Evolutionary conservation across 768 basidiomycete species (phyloP).

Genomic region (Phylloporus rhodoxanthus): DNA sequence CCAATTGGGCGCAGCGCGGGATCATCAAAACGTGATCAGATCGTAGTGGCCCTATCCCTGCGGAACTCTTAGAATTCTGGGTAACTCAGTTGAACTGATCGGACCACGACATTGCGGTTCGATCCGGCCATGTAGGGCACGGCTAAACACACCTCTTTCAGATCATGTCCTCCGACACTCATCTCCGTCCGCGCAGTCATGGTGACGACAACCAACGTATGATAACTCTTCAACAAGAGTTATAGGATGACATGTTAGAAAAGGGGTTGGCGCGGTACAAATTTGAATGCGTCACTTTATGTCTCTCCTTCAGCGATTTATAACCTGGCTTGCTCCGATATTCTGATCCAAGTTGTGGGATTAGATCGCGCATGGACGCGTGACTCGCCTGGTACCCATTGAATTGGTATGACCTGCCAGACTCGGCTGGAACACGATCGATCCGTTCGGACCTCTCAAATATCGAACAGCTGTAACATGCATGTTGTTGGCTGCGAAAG

Average conservation of each 20-base stretch:
- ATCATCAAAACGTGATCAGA: not conserved
- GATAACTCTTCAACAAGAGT: not conserved
- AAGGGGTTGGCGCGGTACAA: not conserved
- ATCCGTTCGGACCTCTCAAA: not conserved
- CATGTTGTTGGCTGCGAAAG: not conserved
- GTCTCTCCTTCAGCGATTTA: not conserved
- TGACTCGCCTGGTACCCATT: too few species aligned
- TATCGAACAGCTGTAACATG: not conserved
- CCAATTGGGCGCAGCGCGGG: not conserved
- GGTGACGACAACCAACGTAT: too few species aligned
- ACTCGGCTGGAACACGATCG: too few species aligned
- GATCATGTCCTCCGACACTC: not conserved
- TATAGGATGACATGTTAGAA: not conserved
- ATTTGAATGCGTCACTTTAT: not conserved
- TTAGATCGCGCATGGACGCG: not conserved
- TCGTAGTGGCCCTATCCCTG: not conserved
- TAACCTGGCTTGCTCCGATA: not conserved
- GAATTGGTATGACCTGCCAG: too few species aligned
- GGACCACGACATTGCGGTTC: not conserved
- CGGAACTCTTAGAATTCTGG: not conserved
- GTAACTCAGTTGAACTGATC: not conserved
- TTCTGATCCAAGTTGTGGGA: not conserved
- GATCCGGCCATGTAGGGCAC: not conserved
- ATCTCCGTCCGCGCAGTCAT: not conserved
- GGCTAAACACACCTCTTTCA: not conserved